phyloP scores from a whole-genome alignment of 2,329 filamentous ascomycete species.

The Colletotrichum cuscutae region DNA sequence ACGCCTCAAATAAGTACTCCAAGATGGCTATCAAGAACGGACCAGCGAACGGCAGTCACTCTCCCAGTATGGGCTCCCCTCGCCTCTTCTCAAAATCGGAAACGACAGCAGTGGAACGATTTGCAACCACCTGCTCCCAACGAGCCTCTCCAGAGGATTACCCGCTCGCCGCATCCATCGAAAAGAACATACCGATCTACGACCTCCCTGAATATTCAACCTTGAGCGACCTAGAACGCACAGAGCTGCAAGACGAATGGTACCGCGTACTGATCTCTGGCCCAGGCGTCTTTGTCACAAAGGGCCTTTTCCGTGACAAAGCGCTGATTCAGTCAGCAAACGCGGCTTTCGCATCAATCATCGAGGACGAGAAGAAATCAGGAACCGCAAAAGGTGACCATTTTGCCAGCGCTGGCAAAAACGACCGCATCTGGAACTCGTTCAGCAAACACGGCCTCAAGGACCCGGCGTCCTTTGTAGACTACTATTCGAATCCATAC shows the following conservation, averaged over 20 bases:
- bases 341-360: slow-evolving; percentile 58
- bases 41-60: background rate
- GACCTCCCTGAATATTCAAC: slow-evolving; percentile 50
- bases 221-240: slow-evolving; percentile 37
- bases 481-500: slow-evolving; percentile 71
- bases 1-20: background rate
- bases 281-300: slow-evolving; percentile 69
- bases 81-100: slow-evolving; percentile 40
- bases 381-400: slow-evolving; percentile 63
- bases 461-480: slow-evolving; percentile 62
- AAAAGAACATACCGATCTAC: slow-evolving; percentile 67
- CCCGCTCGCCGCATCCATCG: slow-evolving; percentile 55
- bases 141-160: slow-evolving; percentile 51
- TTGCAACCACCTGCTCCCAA: slow-evolving; percentile 56
- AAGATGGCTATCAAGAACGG: slow-evolving; percentile 9
- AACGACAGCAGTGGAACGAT: slow-evolving; percentile 52
- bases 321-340: slow-evolving; percentile 58
- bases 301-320: slow-evolving; percentile 58
- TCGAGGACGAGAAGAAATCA: slow-evolving; percentile 52
- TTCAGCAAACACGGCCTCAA: slow-evolving; percentile 68
- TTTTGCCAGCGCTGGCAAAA: slow-evolving; percentile 65
- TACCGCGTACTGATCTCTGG: slow-evolving; percentile 66
- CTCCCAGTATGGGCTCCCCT: background rate
- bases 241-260: slow-evolving; percentile 68
- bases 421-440: slow-evolving; percentile 74